A percentile compares a stretch with the other conserved stretches of the same genome.
phyloP scores from a whole-genome alignment of 2,329 filamentous ascomycete species.

The Cercospora nicotianae region DNA sequence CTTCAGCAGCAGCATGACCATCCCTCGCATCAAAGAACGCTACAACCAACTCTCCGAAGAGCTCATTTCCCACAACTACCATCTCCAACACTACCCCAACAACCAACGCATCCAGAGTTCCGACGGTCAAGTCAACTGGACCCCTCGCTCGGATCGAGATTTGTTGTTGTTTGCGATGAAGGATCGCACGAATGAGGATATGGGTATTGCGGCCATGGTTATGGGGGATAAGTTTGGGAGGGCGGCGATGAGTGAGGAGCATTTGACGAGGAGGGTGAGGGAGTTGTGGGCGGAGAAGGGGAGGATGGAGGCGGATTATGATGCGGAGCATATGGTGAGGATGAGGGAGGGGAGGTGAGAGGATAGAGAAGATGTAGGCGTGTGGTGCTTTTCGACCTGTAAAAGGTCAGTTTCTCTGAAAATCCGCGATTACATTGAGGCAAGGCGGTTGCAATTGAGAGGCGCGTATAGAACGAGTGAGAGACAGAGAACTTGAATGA shows the following conservation, averaged over 20 bases:
- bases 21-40: background rate
- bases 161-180: constrained; percentile 1
- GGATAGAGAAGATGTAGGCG: background rate
- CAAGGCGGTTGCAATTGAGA: background rate
- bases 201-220: background rate
- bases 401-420: background rate
- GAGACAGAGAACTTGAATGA: background rate
- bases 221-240: background rate
- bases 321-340: constrained; percentile 2
- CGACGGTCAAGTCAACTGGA: background rate
- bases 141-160: background rate
- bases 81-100: background rate
- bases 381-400: background rate
- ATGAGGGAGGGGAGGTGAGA: constrained; percentile 1
- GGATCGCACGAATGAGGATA: background rate
- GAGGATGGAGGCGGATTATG: constrained; percentile 4
- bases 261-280: background rate
- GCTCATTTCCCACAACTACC: background rate
- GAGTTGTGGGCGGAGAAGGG: constrained; percentile 5
- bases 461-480: background rate
- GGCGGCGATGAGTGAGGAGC: background rate
- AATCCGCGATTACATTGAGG: background rate
- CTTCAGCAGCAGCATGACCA: background rate
- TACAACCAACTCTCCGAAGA: background rate
- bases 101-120: background rate